Percentiles rank a stretch among this genome's conserved stretches.
phyloP scores from a whole-genome alignment of 176 grass and related monocot species.

The Alopecurus myosuroides region DNA sequence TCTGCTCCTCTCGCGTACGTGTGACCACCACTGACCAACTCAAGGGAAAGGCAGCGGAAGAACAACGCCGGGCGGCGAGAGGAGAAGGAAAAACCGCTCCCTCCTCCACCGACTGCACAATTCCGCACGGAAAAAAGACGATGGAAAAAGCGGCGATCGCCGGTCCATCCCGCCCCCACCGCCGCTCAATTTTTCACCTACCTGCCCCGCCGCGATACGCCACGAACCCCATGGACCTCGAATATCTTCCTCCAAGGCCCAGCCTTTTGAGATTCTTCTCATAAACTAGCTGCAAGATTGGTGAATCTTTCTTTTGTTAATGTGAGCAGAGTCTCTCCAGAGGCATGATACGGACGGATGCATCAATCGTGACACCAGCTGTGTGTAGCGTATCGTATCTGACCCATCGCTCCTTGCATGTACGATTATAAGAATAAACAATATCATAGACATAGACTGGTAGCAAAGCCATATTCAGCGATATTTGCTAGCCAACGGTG shows the following conservation, averaged over 20 bases:
- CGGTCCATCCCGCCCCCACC: background rate
- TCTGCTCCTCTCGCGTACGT: background rate
- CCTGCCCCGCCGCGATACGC: slow-evolving; percentile 24
- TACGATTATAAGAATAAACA: background rate
- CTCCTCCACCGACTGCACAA: background rate
- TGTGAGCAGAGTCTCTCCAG: background rate
- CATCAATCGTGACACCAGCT: slow-evolving; percentile 8
- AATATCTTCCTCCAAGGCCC: slow-evolving; percentile 12
- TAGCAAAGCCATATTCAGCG: background rate
- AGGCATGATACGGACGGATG: background rate
- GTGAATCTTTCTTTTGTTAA: slow-evolving; percentile 4
- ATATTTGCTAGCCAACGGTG: slow-evolving; percentile 21
- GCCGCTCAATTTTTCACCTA: slow-evolving; percentile 19
- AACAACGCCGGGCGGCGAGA: slow-evolving; percentile 3
- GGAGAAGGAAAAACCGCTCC: background rate
- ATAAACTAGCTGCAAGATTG: background rate
- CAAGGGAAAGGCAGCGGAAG: background rate
- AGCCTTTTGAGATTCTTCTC: background rate
- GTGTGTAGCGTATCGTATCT: slow-evolving; percentile 9
- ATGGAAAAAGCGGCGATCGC: background rate
- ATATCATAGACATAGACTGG: background rate
- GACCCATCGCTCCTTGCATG: background rate
- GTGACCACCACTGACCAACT: background rate
- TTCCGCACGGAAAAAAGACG: slow-evolving; percentile 6
- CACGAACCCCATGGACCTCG: slow-evolving; percentile 20